A percentile compares a stretch with the other conserved stretches of the same genome.
Evolutionary conservation across 257 asterid genomes (phyloP).

Genomic region (Perilla frutescens): DNA sequence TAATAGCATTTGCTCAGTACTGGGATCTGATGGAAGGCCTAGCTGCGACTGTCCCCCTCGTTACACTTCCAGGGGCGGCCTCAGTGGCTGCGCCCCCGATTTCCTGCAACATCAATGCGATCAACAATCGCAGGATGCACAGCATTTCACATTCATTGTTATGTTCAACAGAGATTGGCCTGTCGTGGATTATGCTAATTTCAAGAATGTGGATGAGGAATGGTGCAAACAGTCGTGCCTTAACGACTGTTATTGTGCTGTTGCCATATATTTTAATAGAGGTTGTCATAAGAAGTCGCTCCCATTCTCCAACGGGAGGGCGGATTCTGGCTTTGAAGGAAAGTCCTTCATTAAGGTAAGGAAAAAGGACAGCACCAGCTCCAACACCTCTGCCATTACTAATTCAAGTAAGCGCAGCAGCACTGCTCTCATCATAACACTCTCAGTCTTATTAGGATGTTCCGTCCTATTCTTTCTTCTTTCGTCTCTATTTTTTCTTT

Average conservation of each 20-base stretch:
- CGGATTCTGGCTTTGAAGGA: background rate
- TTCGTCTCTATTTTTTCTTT: background rate
- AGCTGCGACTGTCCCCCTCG: slow-evolving; percentile 44
- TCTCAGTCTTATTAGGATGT: slow-evolving; percentile 27
- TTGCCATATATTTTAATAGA: background rate
- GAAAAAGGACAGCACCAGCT: background rate
- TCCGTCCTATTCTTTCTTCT: slow-evolving; percentile 2
- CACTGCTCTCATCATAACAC: slow-evolving; percentile 26
- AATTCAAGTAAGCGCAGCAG: background rate
- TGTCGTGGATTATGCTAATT: background rate
- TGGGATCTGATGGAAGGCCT: slow-evolving; percentile 31
- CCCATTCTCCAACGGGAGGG: background rate
- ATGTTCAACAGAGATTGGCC: slow-evolving; percentile 43
- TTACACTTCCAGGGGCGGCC: slow-evolving; percentile 38
- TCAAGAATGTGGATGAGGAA: background rate
- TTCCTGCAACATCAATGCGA: slow-evolving; percentile 34
- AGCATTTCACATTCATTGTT: slow-evolving; percentile 8
- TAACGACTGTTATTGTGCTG: background rate
- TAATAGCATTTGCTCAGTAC: slow-evolving; percentile 42
- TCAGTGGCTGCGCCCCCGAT: slow-evolving; percentile 35
- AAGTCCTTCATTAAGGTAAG: background rate
- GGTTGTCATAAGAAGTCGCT: background rate
- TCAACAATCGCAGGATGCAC: background rate
- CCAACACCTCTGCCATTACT: background rate
- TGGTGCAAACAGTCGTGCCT: slow-evolving; percentile 7